Evolutionary conservation across 352 stramenopile species (phyloP).

Genomic region (Globisporangium alternatum): DNA sequence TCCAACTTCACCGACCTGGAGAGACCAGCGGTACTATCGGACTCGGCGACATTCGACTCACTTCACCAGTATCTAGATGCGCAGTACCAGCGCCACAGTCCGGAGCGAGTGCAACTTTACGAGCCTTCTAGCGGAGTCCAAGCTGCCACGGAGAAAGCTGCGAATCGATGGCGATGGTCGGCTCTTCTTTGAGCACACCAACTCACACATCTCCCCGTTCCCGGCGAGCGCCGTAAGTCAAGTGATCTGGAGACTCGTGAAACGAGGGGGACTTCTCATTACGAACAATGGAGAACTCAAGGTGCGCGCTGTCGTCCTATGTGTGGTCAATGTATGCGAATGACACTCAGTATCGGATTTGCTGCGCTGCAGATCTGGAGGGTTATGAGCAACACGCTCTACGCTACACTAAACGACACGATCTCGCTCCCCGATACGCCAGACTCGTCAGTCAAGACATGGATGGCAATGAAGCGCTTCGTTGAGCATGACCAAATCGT

Average conservation of each 20-base stretch:
- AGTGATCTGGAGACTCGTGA: not conserved
- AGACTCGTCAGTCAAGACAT: not conserved
- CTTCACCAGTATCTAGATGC: slow-evolving; percentile 20
- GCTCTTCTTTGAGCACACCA: not conserved
- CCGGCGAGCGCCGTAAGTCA: not conserved
- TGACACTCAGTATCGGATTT: not conserved
- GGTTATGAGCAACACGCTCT: not conserved
- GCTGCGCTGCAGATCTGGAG: not conserved
- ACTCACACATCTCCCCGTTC: not conserved
- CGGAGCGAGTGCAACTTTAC: slow-evolving; percentile 21
- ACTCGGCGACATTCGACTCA: slow-evolving; percentile 24
- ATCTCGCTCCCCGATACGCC: not conserved
- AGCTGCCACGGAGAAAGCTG: not conserved
- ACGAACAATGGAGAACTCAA: not conserved
- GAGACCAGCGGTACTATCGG: not conserved
- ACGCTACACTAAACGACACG: not conserved
- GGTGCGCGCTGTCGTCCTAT: not conserved
- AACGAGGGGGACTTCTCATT: not conserved
- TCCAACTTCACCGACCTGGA: not conserved
- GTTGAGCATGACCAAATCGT: not conserved
- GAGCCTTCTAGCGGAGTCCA: not conserved
- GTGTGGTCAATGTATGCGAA: not conserved
- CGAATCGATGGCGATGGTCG: not conserved
- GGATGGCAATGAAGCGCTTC: not conserved
- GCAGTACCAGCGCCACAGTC: slow-evolving; percentile 22